Conservation (phyloP, 345 rosid species). For the Syzygium aromaticum region DNA sequence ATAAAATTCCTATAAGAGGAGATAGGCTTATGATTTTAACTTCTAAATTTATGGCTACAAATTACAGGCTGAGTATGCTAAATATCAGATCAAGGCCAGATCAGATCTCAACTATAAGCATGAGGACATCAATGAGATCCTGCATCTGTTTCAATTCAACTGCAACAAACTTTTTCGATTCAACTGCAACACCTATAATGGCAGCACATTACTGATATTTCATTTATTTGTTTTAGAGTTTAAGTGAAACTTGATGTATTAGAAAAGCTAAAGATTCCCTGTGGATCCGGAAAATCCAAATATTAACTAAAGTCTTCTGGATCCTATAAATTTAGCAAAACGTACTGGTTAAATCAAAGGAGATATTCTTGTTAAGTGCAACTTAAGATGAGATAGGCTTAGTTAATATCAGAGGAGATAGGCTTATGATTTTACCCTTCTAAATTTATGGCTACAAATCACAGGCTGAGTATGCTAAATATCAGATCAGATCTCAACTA, state of each 20-base stretch:
- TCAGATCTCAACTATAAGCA: not conserved
- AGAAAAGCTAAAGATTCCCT: not conserved
- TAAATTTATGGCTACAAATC: too few species aligned
- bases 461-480: not conserved
- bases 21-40: not conserved
- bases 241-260: not conserved
- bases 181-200: not conserved
- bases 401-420: too few species aligned
- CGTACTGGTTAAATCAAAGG: not conserved
- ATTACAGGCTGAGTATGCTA: not conserved
- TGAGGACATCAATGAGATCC: not conserved
- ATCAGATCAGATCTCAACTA: not conserved
- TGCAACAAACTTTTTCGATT: not conserved
- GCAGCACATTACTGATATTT: not conserved
- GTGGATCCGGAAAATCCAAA: not conserved
- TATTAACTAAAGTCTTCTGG: not conserved
- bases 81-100: not conserved
- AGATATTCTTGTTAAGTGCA: not conserved
- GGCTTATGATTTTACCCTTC: too few species aligned
- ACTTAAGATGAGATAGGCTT: too few species aligned
- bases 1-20: not conserved
- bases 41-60: not conserved
- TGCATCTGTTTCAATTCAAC: not conserved
- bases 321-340: not conserved
- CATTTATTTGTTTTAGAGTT: not conserved